Evolutionary conservation across 2,329 filamentous ascomycete species (phyloP).

Genomic region (Ophiostoma sp.): DNA sequence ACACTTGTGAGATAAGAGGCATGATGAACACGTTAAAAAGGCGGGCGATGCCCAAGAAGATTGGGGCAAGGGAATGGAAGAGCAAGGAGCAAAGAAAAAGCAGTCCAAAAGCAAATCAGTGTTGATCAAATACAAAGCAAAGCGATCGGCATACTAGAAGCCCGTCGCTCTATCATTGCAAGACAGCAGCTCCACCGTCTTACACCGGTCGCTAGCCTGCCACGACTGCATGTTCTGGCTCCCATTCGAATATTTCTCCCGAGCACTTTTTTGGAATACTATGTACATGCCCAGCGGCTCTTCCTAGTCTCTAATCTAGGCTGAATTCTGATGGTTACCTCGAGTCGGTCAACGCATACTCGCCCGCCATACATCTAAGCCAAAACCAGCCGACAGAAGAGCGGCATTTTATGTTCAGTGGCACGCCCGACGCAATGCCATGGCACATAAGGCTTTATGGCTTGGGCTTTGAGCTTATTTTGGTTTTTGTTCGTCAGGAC

Average conservation of each 20-base stretch:
- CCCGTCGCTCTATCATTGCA: not conserved
- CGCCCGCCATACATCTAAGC: not conserved
- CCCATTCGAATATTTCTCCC: not conserved
- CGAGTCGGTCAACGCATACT: slow-evolving; percentile 23
- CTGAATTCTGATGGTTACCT: slow-evolving; percentile 20
- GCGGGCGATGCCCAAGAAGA: not conserved
- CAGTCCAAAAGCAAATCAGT: not conserved
- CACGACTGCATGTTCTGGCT: slow-evolving; percentile 2
- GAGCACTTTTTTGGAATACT: not conserved
- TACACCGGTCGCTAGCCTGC: slow-evolving; percentile 19
- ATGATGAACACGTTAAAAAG: not conserved
- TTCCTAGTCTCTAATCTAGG: not conserved
- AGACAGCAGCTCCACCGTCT: slow-evolving; percentile 12
- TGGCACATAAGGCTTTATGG: not conserved
- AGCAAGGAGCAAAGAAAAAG: not conserved
- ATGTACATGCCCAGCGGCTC: not conserved
- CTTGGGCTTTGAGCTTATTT: not conserved
- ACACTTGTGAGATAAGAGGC: not conserved
- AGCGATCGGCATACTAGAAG: slow-evolving; percentile 3
- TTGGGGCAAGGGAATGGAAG: not conserved
- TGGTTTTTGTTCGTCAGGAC: not conserved
- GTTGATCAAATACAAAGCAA: not conserved
- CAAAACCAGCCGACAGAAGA: not conserved
- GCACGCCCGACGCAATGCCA: not conserved
- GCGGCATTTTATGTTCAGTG: not conserved